Base-by-base conservation (phyloP, 345 rosid genomes). In the Dipteronia dyeriana region DNA sequence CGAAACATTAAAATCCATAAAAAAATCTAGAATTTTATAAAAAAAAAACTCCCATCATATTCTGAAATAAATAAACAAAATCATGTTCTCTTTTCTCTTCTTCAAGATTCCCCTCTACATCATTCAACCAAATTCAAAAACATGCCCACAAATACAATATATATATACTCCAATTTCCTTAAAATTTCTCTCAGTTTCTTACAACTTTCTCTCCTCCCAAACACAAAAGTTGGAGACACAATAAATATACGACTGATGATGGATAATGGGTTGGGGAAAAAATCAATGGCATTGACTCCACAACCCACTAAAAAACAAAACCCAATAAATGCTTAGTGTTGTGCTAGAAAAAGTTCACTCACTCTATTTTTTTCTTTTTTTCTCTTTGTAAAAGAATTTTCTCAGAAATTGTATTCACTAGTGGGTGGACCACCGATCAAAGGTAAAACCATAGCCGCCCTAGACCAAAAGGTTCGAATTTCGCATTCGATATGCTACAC, bases 251-350 rank as follows among this genome's bases (percentile, higher is more conserved):
- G 63, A 59, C 9, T 5, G 63, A 59, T n/a, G 63, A 22, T 59
- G 26, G 63, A 9, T 41, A 2, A 1, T 41, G 45, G 11, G 63
- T 20, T 8, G 63, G 63, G 11, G 25, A 3, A n/a, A 56, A 59
- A 14, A 59, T 59, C 63, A 59, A 59, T 59, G 63, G 63, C 63
- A 59, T 59, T 59, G 63, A 59, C 63, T 59, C 61, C 22, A 9
- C 12, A 20, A 19, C 13, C 26, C 19, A 56, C 60, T 59, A 59
- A 5, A n/a, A 20, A 59, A 59, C 63, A 59, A 19, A 19, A 59
- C 2, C 26, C 26, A 59, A 59, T 59, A n/a, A 20, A 19, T n/a
- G 22, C 61, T n/a, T 56, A 56, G 20, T 17, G 2, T n/a, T 17
- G 61, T 56, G 61, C 61, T 19, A 56, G 5, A 17, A 56, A 17